Evolutionary conservation across 805 yeast genomes (phyloP).

Genomic region (Suhomyces sp.): DNA sequence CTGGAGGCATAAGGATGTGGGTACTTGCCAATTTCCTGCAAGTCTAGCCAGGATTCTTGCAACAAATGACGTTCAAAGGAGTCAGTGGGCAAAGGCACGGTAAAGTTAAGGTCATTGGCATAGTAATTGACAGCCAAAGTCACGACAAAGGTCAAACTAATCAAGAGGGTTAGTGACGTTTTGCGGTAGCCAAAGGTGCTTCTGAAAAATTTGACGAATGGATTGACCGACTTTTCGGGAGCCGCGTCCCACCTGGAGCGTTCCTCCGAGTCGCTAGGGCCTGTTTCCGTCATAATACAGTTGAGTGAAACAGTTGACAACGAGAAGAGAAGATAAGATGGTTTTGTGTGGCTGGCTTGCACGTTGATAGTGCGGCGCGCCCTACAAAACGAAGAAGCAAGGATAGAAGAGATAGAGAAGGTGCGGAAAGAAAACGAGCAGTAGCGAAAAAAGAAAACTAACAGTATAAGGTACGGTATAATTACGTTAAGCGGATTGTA

Average conservation of each 20-base stretch:
- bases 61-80: conserved; percentile 36
- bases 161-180: conserved; percentile 60
- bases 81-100: conserved; percentile 43
- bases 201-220: conserved; percentile 32
- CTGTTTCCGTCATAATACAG: not conserved
- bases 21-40: conserved; percentile 61
- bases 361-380: not conserved
- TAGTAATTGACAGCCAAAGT: conserved; percentile 37
- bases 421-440: not conserved
- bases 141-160: conserved; percentile 44
- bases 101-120: conserved; percentile 36
- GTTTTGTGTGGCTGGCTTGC: not conserved
- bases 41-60: conserved; percentile 60
- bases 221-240: not conserved
- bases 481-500: not conserved
- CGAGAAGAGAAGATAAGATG: not conserved
- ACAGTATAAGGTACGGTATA: not conserved
- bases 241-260: not conserved
- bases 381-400: not conserved
- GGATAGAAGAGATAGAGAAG: not conserved
- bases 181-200: conserved; percentile 68
- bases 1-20: conserved; percentile 80
- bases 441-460: too few species aligned
- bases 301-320: not conserved
- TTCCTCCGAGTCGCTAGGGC: not conserved